Conservation (phyloP, 129 eudicot species). For the Saussurea involucrata region DNA sequence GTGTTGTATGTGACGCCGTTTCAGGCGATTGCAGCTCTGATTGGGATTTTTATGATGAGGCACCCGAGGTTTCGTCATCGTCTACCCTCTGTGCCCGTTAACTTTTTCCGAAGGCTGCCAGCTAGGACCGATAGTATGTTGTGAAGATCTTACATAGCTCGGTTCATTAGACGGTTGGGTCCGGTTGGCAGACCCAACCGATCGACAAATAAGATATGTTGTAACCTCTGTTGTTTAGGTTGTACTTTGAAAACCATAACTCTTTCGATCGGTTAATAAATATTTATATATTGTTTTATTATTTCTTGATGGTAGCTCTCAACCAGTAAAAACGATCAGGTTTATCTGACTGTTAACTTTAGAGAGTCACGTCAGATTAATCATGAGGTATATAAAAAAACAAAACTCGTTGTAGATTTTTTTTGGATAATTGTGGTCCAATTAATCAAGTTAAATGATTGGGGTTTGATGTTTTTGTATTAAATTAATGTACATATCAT, state of each 20-base stretch:
- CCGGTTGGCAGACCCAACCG: neutral
- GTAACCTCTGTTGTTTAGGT: slow-evolving; percentile 23
- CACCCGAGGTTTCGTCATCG: slow-evolving; percentile 92
- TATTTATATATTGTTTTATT: neutral
- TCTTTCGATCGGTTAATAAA: slow-evolving; percentile 24
- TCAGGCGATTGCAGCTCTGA: slow-evolving; percentile 77
- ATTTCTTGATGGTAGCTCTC: neutral
- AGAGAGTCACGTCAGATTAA: neutral
- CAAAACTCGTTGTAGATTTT: too few relatives aligned
- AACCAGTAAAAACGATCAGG: too few relatives aligned
- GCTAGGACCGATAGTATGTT: slow-evolving; percentile 96
- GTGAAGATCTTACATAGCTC: slow-evolving; percentile 27
- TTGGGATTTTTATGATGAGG: slow-evolving; percentile 83
- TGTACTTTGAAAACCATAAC: slow-evolving; percentile 18
- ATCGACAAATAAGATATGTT: slow-evolving; percentile 24
- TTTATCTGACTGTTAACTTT: neutral
- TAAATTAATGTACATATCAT: slow-evolving; percentile 8
- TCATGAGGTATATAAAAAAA: neutral
- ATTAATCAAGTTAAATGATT: slow-evolving; percentile 8
- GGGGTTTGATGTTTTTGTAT: slow-evolving; percentile 13
- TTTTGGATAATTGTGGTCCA: neutral
- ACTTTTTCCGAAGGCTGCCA: slow-evolving; percentile 90
- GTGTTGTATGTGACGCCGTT: slow-evolving; percentile 87
- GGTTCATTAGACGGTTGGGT: neutral
- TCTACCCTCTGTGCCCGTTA: slow-evolving; percentile 73